Evolutionary conservation across 805 yeast genomes (phyloP).

Genomic region (Clavispora asparagi): DNA sequence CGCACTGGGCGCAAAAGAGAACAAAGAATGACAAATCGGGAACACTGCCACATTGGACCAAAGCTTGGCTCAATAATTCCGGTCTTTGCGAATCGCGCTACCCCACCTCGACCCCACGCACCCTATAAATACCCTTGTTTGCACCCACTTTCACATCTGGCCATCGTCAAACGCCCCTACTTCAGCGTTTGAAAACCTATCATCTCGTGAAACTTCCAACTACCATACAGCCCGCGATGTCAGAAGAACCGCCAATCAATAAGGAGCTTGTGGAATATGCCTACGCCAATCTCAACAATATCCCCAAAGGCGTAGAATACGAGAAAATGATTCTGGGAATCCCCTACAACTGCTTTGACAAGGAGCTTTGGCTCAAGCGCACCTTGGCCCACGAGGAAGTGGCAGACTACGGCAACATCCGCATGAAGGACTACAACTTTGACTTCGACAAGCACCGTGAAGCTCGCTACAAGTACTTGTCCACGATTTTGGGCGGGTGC

Average conservation of each 20-base stretch:
- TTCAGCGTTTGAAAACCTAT: too few relatives aligned
- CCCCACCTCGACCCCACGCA: background rate
- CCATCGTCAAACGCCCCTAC: too few relatives aligned
- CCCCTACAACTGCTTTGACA: conserved; percentile 37
- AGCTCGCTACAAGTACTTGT: conserved; percentile 34
- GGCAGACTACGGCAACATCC: conserved; percentile 26
- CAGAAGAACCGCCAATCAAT: conserved; percentile 16
- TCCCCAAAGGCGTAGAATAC: conserved; percentile 41
- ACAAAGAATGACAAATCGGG: too few relatives aligned
- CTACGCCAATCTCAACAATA: conserved; percentile 25
- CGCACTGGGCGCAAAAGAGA: too few relatives aligned
- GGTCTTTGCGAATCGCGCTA: background rate
- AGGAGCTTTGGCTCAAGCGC: conserved; percentile 23
- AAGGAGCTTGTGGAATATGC: conserved; percentile 31
- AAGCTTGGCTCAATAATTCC: background rate
- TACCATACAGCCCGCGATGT: too few relatives aligned
- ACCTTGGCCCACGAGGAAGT: conserved; percentile 30
- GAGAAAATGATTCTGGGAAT: conserved; percentile 52
- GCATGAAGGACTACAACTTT: conserved; percentile 28
- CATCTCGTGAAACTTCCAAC: too few relatives aligned
- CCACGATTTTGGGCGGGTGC: conserved; percentile 43
- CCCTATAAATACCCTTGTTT: too few relatives aligned
- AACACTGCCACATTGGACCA: too few relatives aligned
- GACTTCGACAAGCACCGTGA: conserved; percentile 21
- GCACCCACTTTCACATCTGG: too few relatives aligned